These are phyloP conservation scores for Singerocomus rubriflavus DNA, from an alignment of 1,284 basidiomycete species.

Conservation along the genomic window DNA sequence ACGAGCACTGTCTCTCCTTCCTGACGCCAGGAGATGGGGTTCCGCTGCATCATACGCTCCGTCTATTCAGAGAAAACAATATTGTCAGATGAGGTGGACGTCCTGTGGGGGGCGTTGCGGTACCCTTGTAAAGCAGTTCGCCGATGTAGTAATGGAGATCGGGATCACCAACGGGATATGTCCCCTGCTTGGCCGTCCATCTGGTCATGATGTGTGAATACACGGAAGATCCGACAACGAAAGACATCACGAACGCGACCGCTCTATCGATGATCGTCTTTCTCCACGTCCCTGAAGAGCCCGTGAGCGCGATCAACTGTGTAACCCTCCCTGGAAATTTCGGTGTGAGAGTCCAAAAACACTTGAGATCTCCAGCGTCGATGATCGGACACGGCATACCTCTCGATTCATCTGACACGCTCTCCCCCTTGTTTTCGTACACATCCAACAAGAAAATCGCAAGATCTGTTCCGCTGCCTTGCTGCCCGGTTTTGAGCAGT, in stretches of 20 bases:
- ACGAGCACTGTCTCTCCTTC: slow-evolving; percentile 83
- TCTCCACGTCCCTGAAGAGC: slow-evolving; percentile 73
- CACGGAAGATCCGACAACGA: slow-evolving; percentile 8
- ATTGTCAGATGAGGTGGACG: neutral
- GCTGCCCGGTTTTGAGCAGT: slow-evolving; percentile 80
- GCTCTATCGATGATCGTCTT: slow-evolving; percentile 77
- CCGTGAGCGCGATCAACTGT: slow-evolving; percentile 77
- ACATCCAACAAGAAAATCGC: slow-evolving; percentile 75
- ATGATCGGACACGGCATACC: slow-evolving; percentile 38
- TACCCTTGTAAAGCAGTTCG: slow-evolving; percentile 85
- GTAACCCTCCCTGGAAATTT: slow-evolving; percentile 62
- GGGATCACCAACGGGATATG: slow-evolving; percentile 82
- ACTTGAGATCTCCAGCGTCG: neutral
- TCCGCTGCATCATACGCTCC: slow-evolving; percentile 73
- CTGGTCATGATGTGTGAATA: slow-evolving; percentile 37
- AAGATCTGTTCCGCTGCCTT: slow-evolving; percentile 87
- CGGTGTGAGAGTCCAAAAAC: slow-evolving; percentile 8
- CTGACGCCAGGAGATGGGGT: slow-evolving; percentile 76
- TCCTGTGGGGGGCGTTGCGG: slow-evolving; percentile 12
- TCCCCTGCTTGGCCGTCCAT: slow-evolving; percentile 77
- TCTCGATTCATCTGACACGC: slow-evolving; percentile 70
- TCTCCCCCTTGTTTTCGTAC: slow-evolving; percentile 69
- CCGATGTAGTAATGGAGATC: slow-evolving; percentile 85
- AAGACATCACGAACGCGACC: slow-evolving; percentile 58
- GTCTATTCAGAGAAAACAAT: slow-evolving; percentile 45